Conservation (phyloP, 768 basidiomycete genomes). For the Myochromella boudieri region DNA sequence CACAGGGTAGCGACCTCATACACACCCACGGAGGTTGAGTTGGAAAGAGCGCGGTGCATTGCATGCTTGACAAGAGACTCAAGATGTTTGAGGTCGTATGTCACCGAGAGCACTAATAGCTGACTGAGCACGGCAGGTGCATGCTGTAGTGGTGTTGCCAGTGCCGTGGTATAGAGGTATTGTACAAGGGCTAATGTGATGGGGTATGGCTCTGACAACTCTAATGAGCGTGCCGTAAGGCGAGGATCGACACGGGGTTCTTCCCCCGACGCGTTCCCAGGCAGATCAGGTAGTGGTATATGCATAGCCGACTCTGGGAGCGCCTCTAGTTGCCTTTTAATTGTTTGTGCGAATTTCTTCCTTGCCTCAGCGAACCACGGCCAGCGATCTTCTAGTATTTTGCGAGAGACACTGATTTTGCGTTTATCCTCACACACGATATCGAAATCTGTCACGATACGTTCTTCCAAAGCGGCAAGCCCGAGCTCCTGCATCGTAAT, state of each 20-base stretch:
- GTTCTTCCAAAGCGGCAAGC: slow-evolving; percentile 80
- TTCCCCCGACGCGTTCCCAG: slow-evolving; percentile 45
- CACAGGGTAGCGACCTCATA: slow-evolving; percentile 95
- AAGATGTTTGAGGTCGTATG: slow-evolving; percentile 77
- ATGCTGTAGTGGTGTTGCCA: slow-evolving; percentile 90
- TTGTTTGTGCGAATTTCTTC: slow-evolving; percentile 54
- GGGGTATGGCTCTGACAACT: slow-evolving; percentile 87
- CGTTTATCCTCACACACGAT: slow-evolving; percentile 90
- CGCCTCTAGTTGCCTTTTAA: slow-evolving; percentile 53
- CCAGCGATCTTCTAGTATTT: slow-evolving; percentile 89
- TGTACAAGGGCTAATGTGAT: slow-evolving; percentile 88
- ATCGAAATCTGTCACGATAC: slow-evolving; percentile 85
- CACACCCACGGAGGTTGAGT: slow-evolving; percentile 84
- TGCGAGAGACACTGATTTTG: slow-evolving; percentile 77
- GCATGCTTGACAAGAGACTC: slow-evolving; percentile 86
- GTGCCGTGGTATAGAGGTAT: slow-evolving; percentile 87
- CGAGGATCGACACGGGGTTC: slow-evolving; percentile 72
- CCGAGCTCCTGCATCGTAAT: slow-evolving; percentile 82
- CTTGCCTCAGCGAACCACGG: slow-evolving; percentile 88
- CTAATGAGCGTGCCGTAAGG: slow-evolving; percentile 74
- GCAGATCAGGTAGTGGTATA: slow-evolving; percentile 60
- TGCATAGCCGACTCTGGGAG: slow-evolving; percentile 64
- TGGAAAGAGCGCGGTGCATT: slow-evolving; percentile 86
- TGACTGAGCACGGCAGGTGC: slow-evolving; percentile 88
- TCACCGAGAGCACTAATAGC: slow-evolving; percentile 79